Conservation (phyloP, 441 rosid genomes). For the Corymbia calophylla region DNA sequence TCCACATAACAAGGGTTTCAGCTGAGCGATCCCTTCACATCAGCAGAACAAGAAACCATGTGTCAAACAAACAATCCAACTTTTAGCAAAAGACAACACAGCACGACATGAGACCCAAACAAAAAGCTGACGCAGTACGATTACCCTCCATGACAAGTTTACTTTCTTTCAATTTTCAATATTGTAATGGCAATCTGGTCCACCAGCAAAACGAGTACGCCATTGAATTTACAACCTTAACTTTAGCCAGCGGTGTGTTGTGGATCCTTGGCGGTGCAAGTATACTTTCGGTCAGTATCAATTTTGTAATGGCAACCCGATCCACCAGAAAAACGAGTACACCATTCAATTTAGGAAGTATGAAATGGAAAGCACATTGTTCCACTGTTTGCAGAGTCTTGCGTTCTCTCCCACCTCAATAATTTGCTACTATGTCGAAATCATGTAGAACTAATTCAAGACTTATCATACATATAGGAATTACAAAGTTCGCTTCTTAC, state of each 20-base stretch:
- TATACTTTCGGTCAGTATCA: background rate
- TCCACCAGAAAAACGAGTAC: background rate
- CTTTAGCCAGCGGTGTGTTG: too few species aligned
- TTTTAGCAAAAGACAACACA: background rate
- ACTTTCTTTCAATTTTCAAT: background rate
- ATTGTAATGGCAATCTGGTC: background rate
- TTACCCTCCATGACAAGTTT: background rate
- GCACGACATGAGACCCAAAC: background rate
- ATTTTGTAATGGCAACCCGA: background rate
- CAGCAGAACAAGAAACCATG: background rate
- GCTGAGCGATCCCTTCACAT: background rate
- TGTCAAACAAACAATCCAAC: background rate
- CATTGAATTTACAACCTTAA: background rate
- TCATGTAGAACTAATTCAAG: background rate
- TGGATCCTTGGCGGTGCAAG: background rate
- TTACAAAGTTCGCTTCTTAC: background rate
- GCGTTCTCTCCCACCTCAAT: background rate
- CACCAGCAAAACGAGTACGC: background rate
- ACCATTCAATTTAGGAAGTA: background rate
- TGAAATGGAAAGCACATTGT: background rate
- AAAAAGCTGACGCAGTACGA: background rate
- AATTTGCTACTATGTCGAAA: background rate
- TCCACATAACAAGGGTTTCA: background rate
- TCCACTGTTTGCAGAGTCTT: background rate
- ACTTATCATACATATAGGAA: background rate